Base-by-base conservation (phyloP, 1,284 basidiomycete genomes). In the Phellopilus nigrolimitatus region DNA sequence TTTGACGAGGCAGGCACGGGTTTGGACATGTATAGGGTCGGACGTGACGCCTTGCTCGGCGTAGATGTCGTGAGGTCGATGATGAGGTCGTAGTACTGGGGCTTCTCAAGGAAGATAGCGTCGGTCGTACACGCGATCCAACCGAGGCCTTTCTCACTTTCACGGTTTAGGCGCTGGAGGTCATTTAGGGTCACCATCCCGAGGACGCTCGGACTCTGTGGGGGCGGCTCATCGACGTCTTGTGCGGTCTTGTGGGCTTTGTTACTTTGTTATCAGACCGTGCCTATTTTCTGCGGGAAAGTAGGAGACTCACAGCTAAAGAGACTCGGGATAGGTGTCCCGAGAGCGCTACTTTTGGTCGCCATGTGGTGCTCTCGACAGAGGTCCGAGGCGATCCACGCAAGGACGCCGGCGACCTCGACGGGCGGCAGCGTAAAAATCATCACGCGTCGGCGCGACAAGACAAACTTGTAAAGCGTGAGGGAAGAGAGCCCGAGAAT, bases 61-160 rank as follows among this genome's bases (percentile, higher is more conserved):
- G 78, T 80, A 4, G 75, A 76, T 8, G 82, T 80, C 28, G 84
- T 85, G 38, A 90, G 68, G 65, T 91, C 86, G 54, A 91, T 80
- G 44, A 90, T 67, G 3, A 90, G 71, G 63, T 90, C 88, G 60
- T 88, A 91, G 60, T 79, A 79, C 2, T 76, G 68, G 1, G 87
- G 83, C 62, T 82, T 87, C 59, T 91, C 88, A 22, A 88, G 70
- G 67, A 87, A 89, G 15, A 91, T 78, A 1, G 86, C 82, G 56
- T 91, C 88, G 0, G 88, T 88, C 7, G 88, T 90, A 78, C 87
- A 90, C 27, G 88, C 88, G 49, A 90, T 79, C 85, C 86, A 91
- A 10, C 88, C 87, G 8, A 74, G 69, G 0, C 83, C 84, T 1
- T 67, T 71, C 57, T 70, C 66, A 36, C 74, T 72, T 59, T 83